Percentiles rank a stretch among this genome's conserved stretches.
Evolutionary conservation across 2,329 filamentous ascomycete species (phyloP).

Genomic region (Penicillium sclerotiorum): DNA sequence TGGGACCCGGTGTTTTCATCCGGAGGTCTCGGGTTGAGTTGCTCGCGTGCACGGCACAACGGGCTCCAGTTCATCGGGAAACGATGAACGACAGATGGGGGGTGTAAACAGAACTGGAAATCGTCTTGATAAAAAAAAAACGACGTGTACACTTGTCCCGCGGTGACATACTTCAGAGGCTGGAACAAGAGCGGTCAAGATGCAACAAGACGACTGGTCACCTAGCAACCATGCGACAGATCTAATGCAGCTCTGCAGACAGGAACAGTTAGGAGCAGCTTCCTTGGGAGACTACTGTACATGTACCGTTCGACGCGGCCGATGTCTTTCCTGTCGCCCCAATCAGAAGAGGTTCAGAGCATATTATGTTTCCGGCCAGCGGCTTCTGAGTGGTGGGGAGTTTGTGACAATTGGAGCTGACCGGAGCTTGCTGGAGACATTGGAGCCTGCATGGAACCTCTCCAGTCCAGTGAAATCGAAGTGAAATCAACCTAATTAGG

Average conservation of each 20-base stretch:
- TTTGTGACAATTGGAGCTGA: constrained; percentile 4
- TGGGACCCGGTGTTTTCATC: constrained; percentile 24
- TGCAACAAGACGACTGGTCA: constrained; percentile 16
- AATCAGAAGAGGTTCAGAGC: constrained; percentile 18
- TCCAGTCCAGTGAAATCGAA: not conserved
- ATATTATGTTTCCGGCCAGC: constrained; percentile 15
- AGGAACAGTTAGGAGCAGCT: not conserved
- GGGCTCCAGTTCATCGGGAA: too few relatives aligned
- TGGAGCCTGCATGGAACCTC: constrained; percentile 11
- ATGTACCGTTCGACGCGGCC: not conserved
- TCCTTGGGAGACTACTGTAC: constrained; percentile 1
- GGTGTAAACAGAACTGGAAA: too few relatives aligned
- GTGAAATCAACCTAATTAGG: constrained; percentile 11
- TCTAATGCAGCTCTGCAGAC: constrained; percentile 14
- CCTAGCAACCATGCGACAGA: constrained; percentile 26
- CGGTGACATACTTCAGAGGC: not conserved
- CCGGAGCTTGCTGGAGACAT: too few relatives aligned
- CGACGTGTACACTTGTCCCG: too few relatives aligned
- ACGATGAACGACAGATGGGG: too few relatives aligned
- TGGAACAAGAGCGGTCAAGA: constrained; percentile 17
- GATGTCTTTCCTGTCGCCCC: constrained; percentile 7
- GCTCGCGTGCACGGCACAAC: constrained; percentile 5
- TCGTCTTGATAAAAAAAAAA: too few relatives aligned
- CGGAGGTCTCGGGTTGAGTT: constrained; percentile 19
- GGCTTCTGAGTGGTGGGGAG: constrained; percentile 14